Base-by-base conservation (phyloP, 2,329 filamentous ascomycete genomes). In the Stachybotrys elegans region DNA sequence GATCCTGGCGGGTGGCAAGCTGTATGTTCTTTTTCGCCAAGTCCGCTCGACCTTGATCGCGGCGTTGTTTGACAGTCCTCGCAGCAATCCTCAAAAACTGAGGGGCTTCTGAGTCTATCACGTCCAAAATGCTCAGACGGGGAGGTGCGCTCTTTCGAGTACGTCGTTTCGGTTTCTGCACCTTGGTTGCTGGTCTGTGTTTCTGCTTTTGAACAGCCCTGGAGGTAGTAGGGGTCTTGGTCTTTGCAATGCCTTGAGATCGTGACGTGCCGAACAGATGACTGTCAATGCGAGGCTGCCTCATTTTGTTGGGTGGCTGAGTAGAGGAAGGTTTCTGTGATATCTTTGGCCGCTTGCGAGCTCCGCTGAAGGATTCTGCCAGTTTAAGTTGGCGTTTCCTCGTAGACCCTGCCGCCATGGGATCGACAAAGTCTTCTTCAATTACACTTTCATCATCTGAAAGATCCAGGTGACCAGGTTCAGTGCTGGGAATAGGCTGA, bases 71-170 rank as follows among this genome's bases (percentile, higher is more conserved):
- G 4, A 72, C 79, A 42, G 76, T 70, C 14, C 81, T 77, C 35
- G 78, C 79, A 41, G 81, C 81, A 54, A 85, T 71, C 47, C 71
- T 79, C 25, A 85, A 62, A 49, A 84, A 84, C 2, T 58, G 61
- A 2, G 81, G 81, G 1, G 78, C 76, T 45, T 68, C 54, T 2
- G 66, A 57, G 48, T 75, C 72, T 36, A 76, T 66, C 19, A 81
- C 72, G 58, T 84, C 81, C n/a, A 84, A 56, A 44, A 84, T 82
- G 51, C 81, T 75, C 17, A 84, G 66, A 17, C 58, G 61, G 4
- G 77, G 76, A n/a, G 73, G 63, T 2, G 51, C 22, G 12, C 42
- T 22, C 16, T 34, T 34, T 17, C 4, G 31, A 16, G 6, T 8
- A 16, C 9, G 31, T n/a, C n/a, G n/a, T n/a, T n/a, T n/a, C n/a